Evolutionary conservation across 768 basidiomycete species (phyloP).

Genomic region (Tulasnella sp.): DNA sequence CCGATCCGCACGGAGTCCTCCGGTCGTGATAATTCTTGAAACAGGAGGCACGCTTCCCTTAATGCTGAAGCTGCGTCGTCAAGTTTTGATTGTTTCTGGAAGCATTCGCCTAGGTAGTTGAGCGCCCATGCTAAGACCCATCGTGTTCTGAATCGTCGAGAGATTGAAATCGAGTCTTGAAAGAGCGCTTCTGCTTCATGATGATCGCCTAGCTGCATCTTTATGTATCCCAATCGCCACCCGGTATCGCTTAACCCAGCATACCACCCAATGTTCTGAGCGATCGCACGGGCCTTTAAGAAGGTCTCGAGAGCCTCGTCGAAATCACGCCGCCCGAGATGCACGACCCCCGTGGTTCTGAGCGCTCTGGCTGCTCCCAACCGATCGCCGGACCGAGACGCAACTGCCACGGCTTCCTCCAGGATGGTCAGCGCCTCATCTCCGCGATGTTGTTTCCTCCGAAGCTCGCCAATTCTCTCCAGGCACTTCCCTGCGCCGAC

Average conservation of each 20-base stretch:
- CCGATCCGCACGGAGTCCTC: background rate
- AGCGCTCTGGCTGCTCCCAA: no score
- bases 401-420: background rate
- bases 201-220: background rate
- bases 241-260: background rate
- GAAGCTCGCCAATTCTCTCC: background rate
- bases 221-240: background rate
- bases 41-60: background rate
- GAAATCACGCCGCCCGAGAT: no score
- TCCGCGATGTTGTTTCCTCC: background rate
- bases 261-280: background rate
- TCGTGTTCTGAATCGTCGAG: background rate
- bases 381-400: background rate
- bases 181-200: background rate
- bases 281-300: no score
- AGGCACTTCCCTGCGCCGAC: background rate
- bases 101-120: no score
- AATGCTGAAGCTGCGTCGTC: no score
- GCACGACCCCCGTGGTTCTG: no score
- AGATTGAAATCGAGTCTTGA: background rate
- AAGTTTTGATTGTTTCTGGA: no score
- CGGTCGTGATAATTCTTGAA: background rate
- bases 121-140: background rate
- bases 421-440: background rate
- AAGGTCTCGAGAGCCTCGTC: no score